phyloP scores from a whole-genome alignment of 345 rosid genomes.

The Ceriops decandra region DNA sequence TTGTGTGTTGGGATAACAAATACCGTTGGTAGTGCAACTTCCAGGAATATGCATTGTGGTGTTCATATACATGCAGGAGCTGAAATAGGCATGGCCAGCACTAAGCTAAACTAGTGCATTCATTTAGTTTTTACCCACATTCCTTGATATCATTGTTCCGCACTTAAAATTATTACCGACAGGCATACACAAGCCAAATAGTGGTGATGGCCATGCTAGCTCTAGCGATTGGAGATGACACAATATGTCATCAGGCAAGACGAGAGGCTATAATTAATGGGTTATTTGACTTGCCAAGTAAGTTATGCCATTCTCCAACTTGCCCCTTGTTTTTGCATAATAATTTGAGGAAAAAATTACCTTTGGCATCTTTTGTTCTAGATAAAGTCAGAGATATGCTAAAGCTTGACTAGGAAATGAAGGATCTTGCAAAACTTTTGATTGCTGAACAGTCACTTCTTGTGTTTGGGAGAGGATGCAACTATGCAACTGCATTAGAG shows the following conservation, averaged over 20 bases:
- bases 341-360: not conserved
- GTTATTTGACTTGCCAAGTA: constrained; percentile 81
- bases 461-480: constrained; percentile 88
- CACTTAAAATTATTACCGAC: constrained; percentile 5
- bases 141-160: constrained; percentile 12
- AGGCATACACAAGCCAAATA: constrained; percentile 98
- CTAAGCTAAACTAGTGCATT: constrained; percentile 54
- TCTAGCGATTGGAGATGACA: constrained; percentile 78
- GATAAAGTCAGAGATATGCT: constrained; percentile 83
- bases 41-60: constrained; percentile 85
- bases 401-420: constrained; percentile 77
- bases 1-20: constrained; percentile 92
- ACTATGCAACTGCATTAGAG: constrained; percentile 85
- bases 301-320: constrained; percentile 12
- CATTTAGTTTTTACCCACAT: not conserved
- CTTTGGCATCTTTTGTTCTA: constrained; percentile 21
- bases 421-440: constrained; percentile 70
- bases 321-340: not conserved
- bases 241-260: constrained; percentile 69
- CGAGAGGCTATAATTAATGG: constrained; percentile 90
- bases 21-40: constrained; percentile 92
- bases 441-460: constrained; percentile 87
- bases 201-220: constrained; percentile 97
- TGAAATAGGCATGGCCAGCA: constrained; percentile 98
- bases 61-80: constrained; percentile 91